These are phyloP conservation scores for Suillus subaureus DNA, from an alignment of 768 basidiomycete genomes.

Conservation along the genomic window DNA sequence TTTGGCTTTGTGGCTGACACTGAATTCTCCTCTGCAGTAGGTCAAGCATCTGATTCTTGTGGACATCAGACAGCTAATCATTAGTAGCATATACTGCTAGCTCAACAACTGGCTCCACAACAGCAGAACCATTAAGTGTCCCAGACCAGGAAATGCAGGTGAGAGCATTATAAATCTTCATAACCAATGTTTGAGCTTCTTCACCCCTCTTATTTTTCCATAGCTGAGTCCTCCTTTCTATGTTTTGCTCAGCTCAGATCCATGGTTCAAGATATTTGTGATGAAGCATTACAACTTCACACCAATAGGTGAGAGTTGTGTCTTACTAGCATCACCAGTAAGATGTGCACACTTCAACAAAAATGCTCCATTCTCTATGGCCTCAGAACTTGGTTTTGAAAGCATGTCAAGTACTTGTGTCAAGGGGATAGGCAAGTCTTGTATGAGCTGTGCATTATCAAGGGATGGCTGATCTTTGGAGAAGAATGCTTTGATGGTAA, in stretches of 20 bases:
- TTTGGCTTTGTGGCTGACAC: background rate
- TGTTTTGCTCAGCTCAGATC: background rate
- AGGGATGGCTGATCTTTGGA: background rate
- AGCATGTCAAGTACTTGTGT: background rate
- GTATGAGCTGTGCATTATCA: background rate
- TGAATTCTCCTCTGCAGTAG: background rate
- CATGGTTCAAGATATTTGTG: background rate
- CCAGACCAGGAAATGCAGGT: background rate
- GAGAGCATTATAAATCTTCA: background rate
- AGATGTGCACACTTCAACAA: background rate
- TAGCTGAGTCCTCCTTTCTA: background rate
- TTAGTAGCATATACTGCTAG: background rate
- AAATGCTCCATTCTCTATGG: background rate
- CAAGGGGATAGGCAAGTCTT: background rate
- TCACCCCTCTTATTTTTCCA: background rate
- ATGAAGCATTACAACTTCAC: background rate
- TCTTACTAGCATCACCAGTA: background rate
- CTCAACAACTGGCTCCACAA: background rate
- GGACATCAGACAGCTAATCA: background rate
- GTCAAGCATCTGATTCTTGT: conserved; percentile 9
- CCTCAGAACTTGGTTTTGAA: background rate
- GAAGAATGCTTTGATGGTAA: background rate
- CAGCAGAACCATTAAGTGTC: background rate
- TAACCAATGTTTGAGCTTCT: background rate
- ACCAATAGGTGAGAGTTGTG: background rate